These are phyloP conservation scores for Cardamine resedifolia DNA, from an alignment of 345 rosid genomes.

Conservation along the genomic window DNA sequence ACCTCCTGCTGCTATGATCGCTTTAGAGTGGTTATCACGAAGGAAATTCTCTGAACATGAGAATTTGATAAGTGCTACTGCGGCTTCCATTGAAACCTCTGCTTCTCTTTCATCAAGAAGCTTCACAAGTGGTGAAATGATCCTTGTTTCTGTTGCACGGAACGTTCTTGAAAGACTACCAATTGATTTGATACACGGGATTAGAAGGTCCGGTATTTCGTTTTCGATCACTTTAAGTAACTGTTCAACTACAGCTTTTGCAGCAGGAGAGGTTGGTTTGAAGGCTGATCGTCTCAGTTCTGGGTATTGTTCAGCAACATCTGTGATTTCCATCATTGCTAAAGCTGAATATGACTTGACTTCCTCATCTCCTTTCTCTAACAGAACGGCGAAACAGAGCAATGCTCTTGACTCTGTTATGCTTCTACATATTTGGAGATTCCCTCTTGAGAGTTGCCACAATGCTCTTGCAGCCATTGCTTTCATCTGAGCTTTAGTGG, in stretches of 20 bases:
- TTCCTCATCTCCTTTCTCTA: slow-evolving; percentile 66
- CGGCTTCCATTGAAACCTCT: slow-evolving; percentile 58
- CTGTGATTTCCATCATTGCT: slow-evolving; percentile 78
- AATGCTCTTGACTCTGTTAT: slow-evolving; percentile 77
- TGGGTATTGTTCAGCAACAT: slow-evolving; percentile 56
- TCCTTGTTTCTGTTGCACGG: slow-evolving; percentile 64
- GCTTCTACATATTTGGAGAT: slow-evolving; percentile 51
- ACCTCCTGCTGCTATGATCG: slow-evolving; percentile 60
- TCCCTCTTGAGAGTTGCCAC: slow-evolving; percentile 69
- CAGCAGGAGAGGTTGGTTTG: slow-evolving; percentile 76
- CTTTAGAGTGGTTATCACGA: slow-evolving; percentile 53
- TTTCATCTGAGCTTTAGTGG: slow-evolving; percentile 66
- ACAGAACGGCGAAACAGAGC: slow-evolving; percentile 59
- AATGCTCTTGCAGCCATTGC: slow-evolving; percentile 81
- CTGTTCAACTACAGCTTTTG: slow-evolving; percentile 70
- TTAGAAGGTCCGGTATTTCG: slow-evolving; percentile 52
- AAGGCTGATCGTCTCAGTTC: slow-evolving; percentile 66
- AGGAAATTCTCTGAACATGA: slow-evolving; percentile 61
- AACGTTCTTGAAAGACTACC: slow-evolving; percentile 84
- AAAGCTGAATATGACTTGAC: slow-evolving; percentile 60
- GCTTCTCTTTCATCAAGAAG: slow-evolving; percentile 67
- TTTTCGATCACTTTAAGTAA: slow-evolving; percentile 49
- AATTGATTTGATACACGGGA: slow-evolving; percentile 57
- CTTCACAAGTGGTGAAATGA: slow-evolving; percentile 63
- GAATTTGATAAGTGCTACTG: slow-evolving; percentile 60